These are phyloP conservation scores for Polysphondylium violaceum DNA, from an alignment of 78 protist species.

Conservation along the genomic window DNA sequence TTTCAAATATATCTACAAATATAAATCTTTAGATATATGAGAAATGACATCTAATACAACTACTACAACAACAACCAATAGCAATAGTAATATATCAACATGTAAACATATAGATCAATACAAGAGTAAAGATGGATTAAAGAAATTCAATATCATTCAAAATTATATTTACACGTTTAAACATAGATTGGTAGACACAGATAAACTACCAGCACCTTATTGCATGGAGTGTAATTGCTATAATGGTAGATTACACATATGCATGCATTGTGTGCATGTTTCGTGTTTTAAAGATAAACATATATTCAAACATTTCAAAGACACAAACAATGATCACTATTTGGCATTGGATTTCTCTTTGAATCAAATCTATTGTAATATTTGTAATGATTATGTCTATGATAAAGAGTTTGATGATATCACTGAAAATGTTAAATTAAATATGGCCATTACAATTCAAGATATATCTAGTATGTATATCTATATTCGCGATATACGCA, in stretches of 20 bases:
- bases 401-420: constrained; percentile 52
- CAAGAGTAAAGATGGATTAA: constrained; percentile 7
- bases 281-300: constrained; percentile 26
- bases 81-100: constrained; percentile 9
- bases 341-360: constrained; percentile 34
- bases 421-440: not conserved
- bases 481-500: not conserved
- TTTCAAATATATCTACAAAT: not conserved
- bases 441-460: constrained; percentile 1
- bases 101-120: constrained; percentile 37
- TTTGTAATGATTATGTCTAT: constrained; percentile 75
- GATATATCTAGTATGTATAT: constrained; percentile 8
- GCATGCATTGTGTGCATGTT: constrained; percentile 60
- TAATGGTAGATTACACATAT: constrained; percentile 61
- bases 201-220: constrained; percentile 30
- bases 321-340: not conserved
- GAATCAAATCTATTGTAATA: constrained; percentile 55
- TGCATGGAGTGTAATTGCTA: constrained; percentile 27
- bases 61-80: not conserved
- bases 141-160: constrained; percentile 8
- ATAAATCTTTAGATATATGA: not conserved
- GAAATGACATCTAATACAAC: not conserved
- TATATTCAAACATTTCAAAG: constrained; percentile 36
- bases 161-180: constrained; percentile 11
- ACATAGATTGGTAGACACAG: not conserved